Conservation (phyloP, 2,329 filamentous ascomycete species). For the Periconia digitata region DNA sequence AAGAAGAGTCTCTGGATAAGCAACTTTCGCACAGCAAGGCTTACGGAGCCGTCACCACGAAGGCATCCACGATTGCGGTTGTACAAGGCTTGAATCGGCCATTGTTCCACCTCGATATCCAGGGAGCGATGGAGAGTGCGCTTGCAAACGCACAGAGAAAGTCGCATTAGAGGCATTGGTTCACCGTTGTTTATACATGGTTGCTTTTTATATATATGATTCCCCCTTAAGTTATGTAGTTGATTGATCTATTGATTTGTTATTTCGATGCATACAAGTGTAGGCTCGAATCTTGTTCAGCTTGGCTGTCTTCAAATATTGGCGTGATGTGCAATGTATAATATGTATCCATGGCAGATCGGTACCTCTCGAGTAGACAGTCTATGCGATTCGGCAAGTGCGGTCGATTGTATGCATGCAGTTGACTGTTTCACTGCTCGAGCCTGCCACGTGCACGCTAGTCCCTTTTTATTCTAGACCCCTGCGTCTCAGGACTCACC, state of each 20-base stretch:
- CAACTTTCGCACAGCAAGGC: slow-evolving; percentile 34
- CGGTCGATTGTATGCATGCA: no score
- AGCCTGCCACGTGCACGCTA: background rate
- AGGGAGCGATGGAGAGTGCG: slow-evolving; percentile 86
- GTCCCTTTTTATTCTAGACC: background rate
- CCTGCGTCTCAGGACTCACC: background rate
- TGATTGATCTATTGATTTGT: background rate
- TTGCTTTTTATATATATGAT: slow-evolving; percentile 3
- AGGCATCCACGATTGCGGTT: slow-evolving; percentile 49
- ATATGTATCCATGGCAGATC: background rate
- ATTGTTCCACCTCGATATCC: slow-evolving; percentile 94
- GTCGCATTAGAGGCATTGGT: slow-evolving; percentile 22
- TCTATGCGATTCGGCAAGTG: background rate
- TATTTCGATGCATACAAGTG: background rate
- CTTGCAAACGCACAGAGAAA: slow-evolving; percentile 68
- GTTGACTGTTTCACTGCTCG: no score
- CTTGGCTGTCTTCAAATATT: no score
- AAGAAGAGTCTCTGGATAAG: slow-evolving; percentile 35
- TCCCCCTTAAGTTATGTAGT: background rate
- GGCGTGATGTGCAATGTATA: background rate
- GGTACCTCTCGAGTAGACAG: background rate
- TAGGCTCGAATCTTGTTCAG: background rate
- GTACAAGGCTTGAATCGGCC: slow-evolving; percentile 85
- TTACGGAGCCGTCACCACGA: slow-evolving; percentile 36
- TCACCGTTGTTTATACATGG: background rate